A percentile compares a stretch with the other conserved stretches of the same genome.
These are phyloP conservation scores for Microbotryum intermedium DNA, from an alignment of 1,284 basidiomycete genomes.

Conservation along the genomic window DNA sequence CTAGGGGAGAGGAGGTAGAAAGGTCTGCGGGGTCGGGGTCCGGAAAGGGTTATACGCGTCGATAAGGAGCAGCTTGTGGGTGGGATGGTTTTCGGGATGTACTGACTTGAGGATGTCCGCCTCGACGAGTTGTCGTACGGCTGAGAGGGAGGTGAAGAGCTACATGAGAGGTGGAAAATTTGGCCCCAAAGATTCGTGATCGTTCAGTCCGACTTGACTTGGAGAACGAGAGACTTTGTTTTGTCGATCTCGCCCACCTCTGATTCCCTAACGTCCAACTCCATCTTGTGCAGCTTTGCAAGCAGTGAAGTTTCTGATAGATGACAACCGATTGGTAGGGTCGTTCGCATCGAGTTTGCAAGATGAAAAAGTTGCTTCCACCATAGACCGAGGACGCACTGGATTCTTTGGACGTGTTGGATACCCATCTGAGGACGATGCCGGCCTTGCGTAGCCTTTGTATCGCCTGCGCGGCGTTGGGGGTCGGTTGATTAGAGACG, in stretches of 20 bases:
- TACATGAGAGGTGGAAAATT: neutral
- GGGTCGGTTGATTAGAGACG: constrained; percentile 48
- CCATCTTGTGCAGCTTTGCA: constrained; percentile 45
- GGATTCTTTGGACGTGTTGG: constrained; percentile 49
- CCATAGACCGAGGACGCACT: constrained; percentile 35
- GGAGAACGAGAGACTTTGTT: too few species aligned
- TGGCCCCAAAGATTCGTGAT: neutral
- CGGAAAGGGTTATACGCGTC: neutral
- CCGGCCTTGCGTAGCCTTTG: constrained; percentile 44
- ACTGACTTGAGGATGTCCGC: constrained; percentile 45
- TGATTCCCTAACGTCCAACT: constrained; percentile 45
- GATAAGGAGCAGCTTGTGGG: neutral
- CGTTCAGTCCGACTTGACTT: neutral
- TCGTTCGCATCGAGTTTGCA: too few species aligned
- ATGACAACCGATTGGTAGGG: too few species aligned
- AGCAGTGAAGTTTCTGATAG: constrained; percentile 37
- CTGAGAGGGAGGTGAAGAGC: constrained; percentile 53
- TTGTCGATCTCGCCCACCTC: too few species aligned
- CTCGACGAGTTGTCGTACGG: constrained; percentile 48
- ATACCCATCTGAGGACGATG: constrained; percentile 55
- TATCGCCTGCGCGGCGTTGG: constrained; percentile 49
- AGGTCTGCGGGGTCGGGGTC: constrained; percentile 46
- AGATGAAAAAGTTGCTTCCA: too few species aligned
- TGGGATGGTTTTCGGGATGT: too few species aligned
- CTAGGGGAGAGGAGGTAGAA: constrained; percentile 54